These are phyloP conservation scores for Wickerhamiella sergipiensis DNA, from an alignment of 805 yeast genomes.

Conservation along the genomic window DNA sequence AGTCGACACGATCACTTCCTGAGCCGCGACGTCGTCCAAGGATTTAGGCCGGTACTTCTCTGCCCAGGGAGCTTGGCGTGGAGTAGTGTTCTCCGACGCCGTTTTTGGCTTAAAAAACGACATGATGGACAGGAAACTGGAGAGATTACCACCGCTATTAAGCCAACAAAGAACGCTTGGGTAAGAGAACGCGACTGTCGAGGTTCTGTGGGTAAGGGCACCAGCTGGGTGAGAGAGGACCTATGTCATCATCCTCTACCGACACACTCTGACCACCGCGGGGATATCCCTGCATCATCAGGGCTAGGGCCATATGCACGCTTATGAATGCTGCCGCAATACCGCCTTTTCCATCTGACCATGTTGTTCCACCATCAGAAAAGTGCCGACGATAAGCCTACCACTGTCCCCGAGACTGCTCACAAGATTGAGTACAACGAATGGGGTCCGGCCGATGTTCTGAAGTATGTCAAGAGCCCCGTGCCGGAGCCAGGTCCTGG, in stretches of 20 bases:
- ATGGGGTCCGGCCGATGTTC: conserved; percentile 44
- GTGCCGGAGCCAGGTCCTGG: conserved; percentile 28
- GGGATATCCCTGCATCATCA: no score
- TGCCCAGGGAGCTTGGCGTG: conserved; percentile 19
- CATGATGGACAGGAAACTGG: not conserved
- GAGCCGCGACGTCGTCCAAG: conserved; percentile 80
- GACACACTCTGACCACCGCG: no score
- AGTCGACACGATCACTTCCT: conserved; percentile 76
- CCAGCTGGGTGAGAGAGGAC: no score
- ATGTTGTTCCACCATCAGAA: not conserved
- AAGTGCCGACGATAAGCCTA: not conserved
- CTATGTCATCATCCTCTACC: no score
- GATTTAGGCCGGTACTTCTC: conserved; percentile 59
- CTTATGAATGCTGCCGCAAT: not conserved
- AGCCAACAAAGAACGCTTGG: no score
- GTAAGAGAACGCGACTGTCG: no score
- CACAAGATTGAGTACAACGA: conserved; percentile 28
- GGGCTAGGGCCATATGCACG: not conserved
- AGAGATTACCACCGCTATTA: no score
- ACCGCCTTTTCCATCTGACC: not conserved
- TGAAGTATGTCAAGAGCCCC: conserved; percentile 27
- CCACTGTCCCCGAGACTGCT: not conserved
- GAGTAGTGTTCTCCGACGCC: conserved; percentile 2
- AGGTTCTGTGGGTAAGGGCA: no score
- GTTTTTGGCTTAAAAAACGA: conserved; percentile 13